These are phyloP conservation scores for Diaporthe sp. DNA, from an alignment of 2,329 filamentous ascomycete genomes.

Conservation along the genomic window DNA sequence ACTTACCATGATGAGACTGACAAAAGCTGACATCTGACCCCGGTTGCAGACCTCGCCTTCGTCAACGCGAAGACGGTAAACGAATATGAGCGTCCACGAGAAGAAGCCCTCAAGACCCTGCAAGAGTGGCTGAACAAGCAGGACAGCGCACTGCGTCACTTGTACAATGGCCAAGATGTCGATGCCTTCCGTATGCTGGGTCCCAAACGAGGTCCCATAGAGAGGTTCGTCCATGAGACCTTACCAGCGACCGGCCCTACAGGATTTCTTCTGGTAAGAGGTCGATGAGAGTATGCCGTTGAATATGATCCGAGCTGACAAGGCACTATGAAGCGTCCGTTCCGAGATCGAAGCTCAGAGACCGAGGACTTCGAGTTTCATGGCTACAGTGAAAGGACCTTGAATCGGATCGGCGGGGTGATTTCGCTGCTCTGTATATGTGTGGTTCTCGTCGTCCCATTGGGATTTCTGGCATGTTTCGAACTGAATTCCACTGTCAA, in stretches of 20 bases:
- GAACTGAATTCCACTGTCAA: background rate
- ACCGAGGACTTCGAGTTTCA: background rate
- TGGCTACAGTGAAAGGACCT: background rate
- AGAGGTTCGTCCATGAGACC: constrained; percentile 16
- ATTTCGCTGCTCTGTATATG: background rate
- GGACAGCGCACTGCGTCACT: background rate
- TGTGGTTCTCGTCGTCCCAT: constrained; percentile 6
- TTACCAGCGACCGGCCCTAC: background rate
- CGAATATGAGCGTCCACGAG: background rate
- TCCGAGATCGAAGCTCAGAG: background rate
- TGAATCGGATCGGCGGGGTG: background rate
- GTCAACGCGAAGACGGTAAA: constrained; percentile 9
- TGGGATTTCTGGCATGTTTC: constrained; percentile 3
- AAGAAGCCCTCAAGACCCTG: background rate
- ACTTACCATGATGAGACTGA: background rate
- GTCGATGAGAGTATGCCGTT: no score
- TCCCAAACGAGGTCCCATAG: constrained; percentile 21
- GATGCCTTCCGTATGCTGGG: constrained; percentile 8
- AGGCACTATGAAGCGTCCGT: background rate
- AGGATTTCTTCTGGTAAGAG: background rate
- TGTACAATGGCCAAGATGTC: background rate
- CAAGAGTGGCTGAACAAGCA: background rate
- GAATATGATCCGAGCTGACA: background rate
- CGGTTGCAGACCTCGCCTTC: background rate
- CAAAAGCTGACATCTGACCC: background rate